Evolutionary conservation across 495 filamentous ascomycete genomes (phyloP).

Genomic region (Articulospora tetracladia): DNA sequence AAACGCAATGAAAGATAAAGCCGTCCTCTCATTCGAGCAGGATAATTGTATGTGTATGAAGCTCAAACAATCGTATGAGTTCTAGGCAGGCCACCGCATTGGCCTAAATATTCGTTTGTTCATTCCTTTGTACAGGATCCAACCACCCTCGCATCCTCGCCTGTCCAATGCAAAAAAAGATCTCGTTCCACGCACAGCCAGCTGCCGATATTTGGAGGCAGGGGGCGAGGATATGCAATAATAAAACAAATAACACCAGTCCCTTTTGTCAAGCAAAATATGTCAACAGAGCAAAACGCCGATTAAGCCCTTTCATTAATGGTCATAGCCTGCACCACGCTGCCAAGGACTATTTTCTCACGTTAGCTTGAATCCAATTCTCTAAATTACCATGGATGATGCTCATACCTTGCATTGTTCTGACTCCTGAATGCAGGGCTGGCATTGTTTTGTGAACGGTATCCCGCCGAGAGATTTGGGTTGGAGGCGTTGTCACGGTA

Average conservation of each 20-base stretch:
- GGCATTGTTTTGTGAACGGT: constrained; percentile 30
- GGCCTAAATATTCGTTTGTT: constrained; percentile 3
- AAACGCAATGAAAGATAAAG: constrained; percentile 9
- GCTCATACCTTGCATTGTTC: constrained; percentile 46
- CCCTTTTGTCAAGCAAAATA: constrained; percentile 15
- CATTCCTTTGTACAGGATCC: constrained; percentile 17
- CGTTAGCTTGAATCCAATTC: constrained; percentile 19
- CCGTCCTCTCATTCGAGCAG: not conserved
- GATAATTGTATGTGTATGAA: constrained; percentile 5
- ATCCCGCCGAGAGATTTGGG: constrained; percentile 19
- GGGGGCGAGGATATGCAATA: constrained; percentile 18
- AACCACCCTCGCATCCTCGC: constrained; percentile 2
- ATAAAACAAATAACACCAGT: constrained; percentile 27
- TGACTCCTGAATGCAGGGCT: constrained; percentile 36
- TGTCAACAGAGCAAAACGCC: constrained; percentile 21
- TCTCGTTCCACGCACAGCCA: constrained; percentile 22
- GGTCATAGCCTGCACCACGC: constrained; percentile 51
- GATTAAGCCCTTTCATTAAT: constrained; percentile 25
- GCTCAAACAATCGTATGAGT: not conserved
- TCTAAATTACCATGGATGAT: not conserved
- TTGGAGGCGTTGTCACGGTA: constrained; percentile 16
- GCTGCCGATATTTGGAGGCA: constrained; percentile 1
- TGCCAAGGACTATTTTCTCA: constrained; percentile 46
- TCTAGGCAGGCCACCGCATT: not conserved
- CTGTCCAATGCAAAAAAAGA: constrained; percentile 11